Base-by-base conservation (phyloP, 2,329 filamentous ascomycete species). In the Pseudocercospora musae region DNA sequence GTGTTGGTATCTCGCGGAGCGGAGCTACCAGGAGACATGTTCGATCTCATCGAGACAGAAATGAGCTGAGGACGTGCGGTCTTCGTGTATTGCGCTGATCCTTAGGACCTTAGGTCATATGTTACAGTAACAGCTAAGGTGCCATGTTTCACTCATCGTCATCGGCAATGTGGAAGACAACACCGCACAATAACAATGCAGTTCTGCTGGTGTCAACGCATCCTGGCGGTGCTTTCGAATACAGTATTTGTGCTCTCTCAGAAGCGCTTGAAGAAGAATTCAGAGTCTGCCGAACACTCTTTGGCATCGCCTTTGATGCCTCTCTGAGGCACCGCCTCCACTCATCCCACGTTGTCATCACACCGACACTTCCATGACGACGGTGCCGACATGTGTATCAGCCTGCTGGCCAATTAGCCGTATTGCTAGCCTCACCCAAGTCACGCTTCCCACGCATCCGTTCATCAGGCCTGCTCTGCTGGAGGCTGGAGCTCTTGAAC, bases 1-100 rank as follows among this genome's bases (percentile, higher is more conserved):
- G 64, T 63, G 46, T 23, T 46, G 11, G 64, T 60, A 25, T 60
- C 58, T 13, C 62, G 66, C 29, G 66, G 66, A 31, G 66, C 64
- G 20, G 63, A 60, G 37, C 59, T 25, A 42, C 55, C 54, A 33
- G 56, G 59, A 7, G 62, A 27, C 62, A 64, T 64, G 10, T 50
- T 27, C 48, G 23, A 50, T 52, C 23, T 52, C 23, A 29, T 4
- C 23, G 23, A n/a, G 48, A 29, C n/a, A 10, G 48, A 52, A 31
- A 52, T 52, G 48, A 52, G 48, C 48, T 29, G 15, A 25, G 25
- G 15, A 18, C 25, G 25, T 29, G 48, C 23, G 10, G 25, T 29
- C 15, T 6, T 52, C 21, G 25, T 27, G 15, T 18, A 52, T 52
- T 11, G 25, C 48, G 18, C 25, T 40, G 13, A n/a, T 10, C 13